Evolutionary conservation across 2,329 filamentous ascomycete genomes (phyloP), one percentile per base, ranked within the genome.

Genomic region (Lachnellula arida): DNA sequence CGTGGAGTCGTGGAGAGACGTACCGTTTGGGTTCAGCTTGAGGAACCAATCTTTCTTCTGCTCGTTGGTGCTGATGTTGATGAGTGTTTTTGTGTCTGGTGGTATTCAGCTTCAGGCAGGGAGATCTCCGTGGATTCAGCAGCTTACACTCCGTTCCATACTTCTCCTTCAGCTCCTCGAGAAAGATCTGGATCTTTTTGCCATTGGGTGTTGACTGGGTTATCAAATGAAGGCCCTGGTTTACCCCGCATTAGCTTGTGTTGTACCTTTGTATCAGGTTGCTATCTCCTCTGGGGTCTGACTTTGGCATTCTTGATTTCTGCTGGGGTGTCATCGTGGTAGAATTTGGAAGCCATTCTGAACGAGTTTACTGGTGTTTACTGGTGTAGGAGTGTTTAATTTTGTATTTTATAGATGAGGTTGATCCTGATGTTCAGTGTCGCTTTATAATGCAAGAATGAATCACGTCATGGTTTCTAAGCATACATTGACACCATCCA

Each of bases 11-110:
- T 11, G 28, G n/a, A 53, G 58, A 56, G 43, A 34, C 35, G 53
- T 58, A 64, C 74, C 76, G 58, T 77, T 77, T 42, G 75, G 74
- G 53, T 79, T 73, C 11, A 80, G 67, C 12, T 71, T 67, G 4
- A 79, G 69, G 62, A 78, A 79, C 76, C 76, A 81, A 48, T 81
- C 78, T 55, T 80, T 77, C 71, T 81, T 81, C 63, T 81, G 78
- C 59, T 76, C 78, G 60, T 80, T 80, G 57, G 65, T 80, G 70
- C 62, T 39, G 8, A 61, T 52, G 17, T 56, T 39, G 9, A 61
- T 49, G 1, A 59, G 19, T 1, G 51, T 57, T n/a, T 55, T 40
- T 12, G 59, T 61, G 35, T 57, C 55, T 61, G 8, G 15, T 5
- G 12, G 40, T 34, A 79, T 77, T n/a, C 78, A 49, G 2, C 72